These are phyloP conservation scores for Thielaviopsis punctulata DNA, from an alignment of 2,329 filamentous ascomycete genomes.

Conservation along the genomic window DNA sequence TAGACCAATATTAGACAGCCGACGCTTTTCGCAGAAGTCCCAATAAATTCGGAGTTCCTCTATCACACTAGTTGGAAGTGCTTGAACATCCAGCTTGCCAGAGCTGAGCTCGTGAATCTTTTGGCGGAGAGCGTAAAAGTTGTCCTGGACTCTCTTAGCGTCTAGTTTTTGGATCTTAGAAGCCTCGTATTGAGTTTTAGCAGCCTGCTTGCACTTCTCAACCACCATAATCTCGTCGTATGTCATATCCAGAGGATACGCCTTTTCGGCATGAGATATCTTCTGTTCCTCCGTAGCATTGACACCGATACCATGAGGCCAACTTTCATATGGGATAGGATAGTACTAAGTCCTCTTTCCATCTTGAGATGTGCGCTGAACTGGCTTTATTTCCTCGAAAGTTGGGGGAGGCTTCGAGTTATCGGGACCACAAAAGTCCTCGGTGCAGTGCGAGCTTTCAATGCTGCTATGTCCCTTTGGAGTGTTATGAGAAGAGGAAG, in stretches of 20 bases:
- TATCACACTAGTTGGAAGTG: background rate
- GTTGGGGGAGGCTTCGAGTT: too few relatives aligned
- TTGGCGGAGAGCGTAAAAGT: background rate
- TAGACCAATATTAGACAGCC: background rate
- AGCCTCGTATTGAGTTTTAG: background rate
- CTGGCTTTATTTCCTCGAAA: too few relatives aligned
- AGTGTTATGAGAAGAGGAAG: too few relatives aligned
- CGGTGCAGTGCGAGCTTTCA: too few relatives aligned
- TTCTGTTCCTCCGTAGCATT: constrained; percentile 4
- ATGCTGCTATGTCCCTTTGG: too few relatives aligned
- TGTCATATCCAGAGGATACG: constrained; percentile 1
- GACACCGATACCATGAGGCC: constrained; percentile 11
- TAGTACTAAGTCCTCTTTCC: constrained; percentile 14
- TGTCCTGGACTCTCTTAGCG: too few relatives aligned
- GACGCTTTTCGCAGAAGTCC: background rate
- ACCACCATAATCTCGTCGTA: constrained; percentile 1
- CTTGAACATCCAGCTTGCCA: background rate
- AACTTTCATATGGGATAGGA: constrained; percentile 12
- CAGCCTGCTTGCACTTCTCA: background rate
- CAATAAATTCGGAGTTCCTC: background rate
- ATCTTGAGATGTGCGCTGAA: too few relatives aligned
- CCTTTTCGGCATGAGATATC: background rate
- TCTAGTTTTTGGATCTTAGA: background rate
- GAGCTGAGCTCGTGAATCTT: background rate
- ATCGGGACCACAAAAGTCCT: too few relatives aligned